Evolutionary conservation across 345 rosid species (phyloP).

Genomic region (Eutrema yunnanense): DNA sequence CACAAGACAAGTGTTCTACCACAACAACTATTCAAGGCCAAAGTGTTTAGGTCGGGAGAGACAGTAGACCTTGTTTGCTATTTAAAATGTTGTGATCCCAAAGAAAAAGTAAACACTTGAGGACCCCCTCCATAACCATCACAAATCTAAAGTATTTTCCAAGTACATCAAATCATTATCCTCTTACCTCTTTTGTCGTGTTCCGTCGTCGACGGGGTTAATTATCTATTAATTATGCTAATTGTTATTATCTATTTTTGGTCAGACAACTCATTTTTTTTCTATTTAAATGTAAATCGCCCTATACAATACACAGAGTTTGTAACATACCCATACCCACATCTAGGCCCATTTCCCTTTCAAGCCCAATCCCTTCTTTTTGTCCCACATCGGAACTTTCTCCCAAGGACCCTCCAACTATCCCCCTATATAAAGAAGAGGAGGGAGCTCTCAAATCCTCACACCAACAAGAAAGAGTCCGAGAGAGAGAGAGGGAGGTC

Average conservation of each 20-base stretch:
- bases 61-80: constrained; percentile 23
- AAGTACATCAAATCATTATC: constrained; percentile 31
- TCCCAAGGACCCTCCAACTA: no score
- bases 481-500: no score
- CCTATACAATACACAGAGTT: background rate
- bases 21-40: constrained; percentile 21
- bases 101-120: constrained; percentile 14
- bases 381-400: no score
- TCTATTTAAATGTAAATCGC: background rate
- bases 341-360: no score
- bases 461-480: no score
- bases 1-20: constrained; percentile 6
- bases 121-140: constrained; percentile 11
- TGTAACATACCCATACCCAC: no score
- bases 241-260: background rate
- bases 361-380: no score
- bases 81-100: constrained; percentile 16
- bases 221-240: background rate
- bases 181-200: constrained; percentile 18
- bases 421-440: no score
- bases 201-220: background rate
- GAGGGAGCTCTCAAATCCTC: no score
- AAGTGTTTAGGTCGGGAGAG: constrained; percentile 26
- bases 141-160: constrained; percentile 22
- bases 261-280: background rate